Conservation (phyloP, 2,329 filamentous ascomycete genomes). For the Lachnellula occidentalis region DNA sequence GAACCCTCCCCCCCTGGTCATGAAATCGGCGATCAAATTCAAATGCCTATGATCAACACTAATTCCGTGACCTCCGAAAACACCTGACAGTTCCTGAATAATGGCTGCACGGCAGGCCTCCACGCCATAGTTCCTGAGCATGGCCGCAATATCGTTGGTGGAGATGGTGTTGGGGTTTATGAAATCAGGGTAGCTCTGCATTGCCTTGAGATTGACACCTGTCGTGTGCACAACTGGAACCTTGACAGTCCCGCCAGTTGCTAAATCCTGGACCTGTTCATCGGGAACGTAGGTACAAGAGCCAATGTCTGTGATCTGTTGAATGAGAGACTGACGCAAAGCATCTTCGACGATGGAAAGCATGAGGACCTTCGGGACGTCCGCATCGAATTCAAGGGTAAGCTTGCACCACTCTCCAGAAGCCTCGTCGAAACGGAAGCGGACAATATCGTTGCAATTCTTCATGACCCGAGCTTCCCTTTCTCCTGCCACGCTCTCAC, state of each 20-base stretch:
- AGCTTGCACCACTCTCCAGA: constrained; percentile 72
- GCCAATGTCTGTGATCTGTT: constrained; percentile 74
- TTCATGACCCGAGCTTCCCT: constrained; percentile 61
- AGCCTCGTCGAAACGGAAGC: constrained; percentile 74
- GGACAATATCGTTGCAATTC: constrained; percentile 60
- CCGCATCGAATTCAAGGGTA: constrained; percentile 74
- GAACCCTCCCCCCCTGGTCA: constrained; percentile 91
- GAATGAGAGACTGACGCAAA: constrained; percentile 73
- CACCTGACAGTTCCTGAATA: constrained; percentile 74
- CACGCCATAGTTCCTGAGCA: constrained; percentile 82
- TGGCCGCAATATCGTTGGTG: constrained; percentile 88
- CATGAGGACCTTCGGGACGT: constrained; percentile 86
- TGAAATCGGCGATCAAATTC: constrained; percentile 93
- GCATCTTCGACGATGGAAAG: constrained; percentile 82
- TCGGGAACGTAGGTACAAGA: constrained; percentile 62
- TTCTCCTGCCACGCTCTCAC: constrained; percentile 23
- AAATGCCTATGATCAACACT: constrained; percentile 86
- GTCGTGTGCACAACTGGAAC: constrained; percentile 65
- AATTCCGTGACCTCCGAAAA: constrained; percentile 90
- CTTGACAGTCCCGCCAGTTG: constrained; percentile 43
- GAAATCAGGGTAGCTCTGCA: constrained; percentile 81
- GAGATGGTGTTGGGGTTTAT: constrained; percentile 81
- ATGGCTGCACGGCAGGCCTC: constrained; percentile 88
- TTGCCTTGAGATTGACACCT: constrained; percentile 83
- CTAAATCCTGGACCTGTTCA: constrained; percentile 46